Evolutionary conservation across 2,329 filamentous ascomycete species (phyloP).

Genomic region (Venturia aucupariae): DNA sequence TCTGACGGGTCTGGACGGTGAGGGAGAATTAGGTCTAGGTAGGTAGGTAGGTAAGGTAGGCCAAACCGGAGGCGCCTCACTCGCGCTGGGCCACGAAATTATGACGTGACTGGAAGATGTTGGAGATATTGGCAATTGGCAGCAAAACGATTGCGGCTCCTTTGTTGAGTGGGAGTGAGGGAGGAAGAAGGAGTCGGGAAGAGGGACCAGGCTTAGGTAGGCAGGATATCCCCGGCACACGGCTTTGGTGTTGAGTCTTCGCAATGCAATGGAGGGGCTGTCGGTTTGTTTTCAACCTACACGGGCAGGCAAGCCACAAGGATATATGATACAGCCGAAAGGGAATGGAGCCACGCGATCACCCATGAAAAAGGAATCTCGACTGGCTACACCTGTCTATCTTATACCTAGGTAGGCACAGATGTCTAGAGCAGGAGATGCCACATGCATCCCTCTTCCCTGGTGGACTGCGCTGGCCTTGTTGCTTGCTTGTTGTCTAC

Average conservation of each 20-base stretch:
- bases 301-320: background rate
- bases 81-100: background rate
- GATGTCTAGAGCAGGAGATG: too few relatives aligned
- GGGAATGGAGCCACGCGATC: conserved; percentile 11
- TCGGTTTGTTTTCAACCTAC: background rate
- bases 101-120: background rate
- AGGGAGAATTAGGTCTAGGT: too few relatives aligned
- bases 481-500: background rate
- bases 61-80: background rate
- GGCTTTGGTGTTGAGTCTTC: background rate
- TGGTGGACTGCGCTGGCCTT: background rate
- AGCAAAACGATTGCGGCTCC: background rate
- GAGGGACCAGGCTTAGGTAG: background rate
- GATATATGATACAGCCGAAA: background rate
- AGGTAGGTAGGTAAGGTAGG: background rate
- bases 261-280: background rate
- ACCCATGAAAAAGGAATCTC: background rate
- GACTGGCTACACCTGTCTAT: background rate
- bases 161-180: background rate
- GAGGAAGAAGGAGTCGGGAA: background rate
- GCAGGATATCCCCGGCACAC: background rate
- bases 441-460: background rate
- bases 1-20: too few relatives aligned
- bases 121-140: background rate
- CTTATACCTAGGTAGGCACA: too few relatives aligned